Conservation (phyloP, 164 flowering plant species). For the Piper betle region DNA sequence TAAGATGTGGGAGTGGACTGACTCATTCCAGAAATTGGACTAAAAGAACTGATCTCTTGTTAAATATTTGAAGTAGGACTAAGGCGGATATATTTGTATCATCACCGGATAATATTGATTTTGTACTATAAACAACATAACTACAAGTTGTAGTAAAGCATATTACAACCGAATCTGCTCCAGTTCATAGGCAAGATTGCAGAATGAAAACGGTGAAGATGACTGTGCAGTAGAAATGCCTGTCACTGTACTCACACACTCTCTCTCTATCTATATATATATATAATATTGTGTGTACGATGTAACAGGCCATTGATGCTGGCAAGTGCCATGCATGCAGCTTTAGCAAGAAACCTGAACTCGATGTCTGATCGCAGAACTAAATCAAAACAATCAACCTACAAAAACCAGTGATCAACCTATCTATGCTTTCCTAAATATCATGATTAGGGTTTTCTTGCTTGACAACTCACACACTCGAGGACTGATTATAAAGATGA, state of each 20-base stretch:
- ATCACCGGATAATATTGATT: no score
- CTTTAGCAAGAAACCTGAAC: not conserved
- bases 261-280: not conserved
- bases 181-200: not conserved
- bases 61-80: no score
- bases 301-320: no score
- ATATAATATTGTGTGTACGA: not conserved
- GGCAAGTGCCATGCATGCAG: not conserved
- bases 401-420: no score
- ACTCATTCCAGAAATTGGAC: no score
- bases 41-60: no score
- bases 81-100: no score
- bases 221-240: not conserved
- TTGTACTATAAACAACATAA: no score
- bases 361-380: not conserved
- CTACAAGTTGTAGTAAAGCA: no score
- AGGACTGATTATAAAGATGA: not conserved
- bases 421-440: no score
- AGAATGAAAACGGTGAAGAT: not conserved
- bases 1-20: no score
- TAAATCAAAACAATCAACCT: not conserved
- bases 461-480: not conserved
- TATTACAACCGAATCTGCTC: not conserved
- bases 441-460: not conserved
- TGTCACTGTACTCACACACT: not conserved